These are phyloP conservation scores for Candida multigemmis DNA, from an alignment of 805 yeast species.

Conservation along the genomic window DNA sequence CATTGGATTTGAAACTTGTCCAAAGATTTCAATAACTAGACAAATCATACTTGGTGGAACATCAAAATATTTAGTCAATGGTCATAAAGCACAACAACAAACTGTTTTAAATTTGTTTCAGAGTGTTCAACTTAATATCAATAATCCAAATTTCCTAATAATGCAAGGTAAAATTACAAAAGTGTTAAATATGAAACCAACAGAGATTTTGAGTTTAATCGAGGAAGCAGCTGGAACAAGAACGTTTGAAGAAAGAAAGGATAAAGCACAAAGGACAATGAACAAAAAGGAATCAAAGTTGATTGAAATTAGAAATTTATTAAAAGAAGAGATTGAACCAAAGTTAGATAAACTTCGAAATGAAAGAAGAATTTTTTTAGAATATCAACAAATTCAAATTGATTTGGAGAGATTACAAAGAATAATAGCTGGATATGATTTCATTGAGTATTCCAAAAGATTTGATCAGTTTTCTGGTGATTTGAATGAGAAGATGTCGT, in stretches of 20 bases:
- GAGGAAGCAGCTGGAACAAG: conserved; percentile 99
- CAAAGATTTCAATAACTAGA: conserved; percentile 83
- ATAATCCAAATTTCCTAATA: conserved; percentile 92
- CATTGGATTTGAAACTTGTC: conserved; percentile 70
- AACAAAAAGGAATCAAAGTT: conserved; percentile 82
- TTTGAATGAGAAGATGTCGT: conserved; percentile 30
- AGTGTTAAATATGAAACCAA: conserved; percentile 92
- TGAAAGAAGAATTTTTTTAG: conserved; percentile 77
- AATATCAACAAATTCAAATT: conserved; percentile 76
- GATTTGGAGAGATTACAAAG: conserved; percentile 69
- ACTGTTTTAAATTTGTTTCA: conserved; percentile 86
- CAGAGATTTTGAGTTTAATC: conserved; percentile 78
- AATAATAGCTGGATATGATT: conserved; percentile 74
- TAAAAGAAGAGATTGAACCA: conserved; percentile 88
- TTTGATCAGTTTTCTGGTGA: conserved; percentile 35
- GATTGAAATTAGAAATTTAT: conserved; percentile 60
- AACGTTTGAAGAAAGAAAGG: conserved; percentile 89
- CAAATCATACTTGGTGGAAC: conserved; percentile 88
- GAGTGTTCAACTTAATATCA: conserved; percentile 90
- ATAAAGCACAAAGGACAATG: conserved; percentile 87
- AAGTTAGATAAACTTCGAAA: conserved; percentile 70
- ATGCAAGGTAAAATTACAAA: conserved; percentile 99
- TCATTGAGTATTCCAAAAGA: conserved; percentile 29
- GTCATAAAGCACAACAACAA: conserved; percentile 93
- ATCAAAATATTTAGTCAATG: conserved; percentile 86